phyloP scores from a whole-genome alignment of 2,329 filamentous ascomycete species.

The Fusarium sp. region DNA sequence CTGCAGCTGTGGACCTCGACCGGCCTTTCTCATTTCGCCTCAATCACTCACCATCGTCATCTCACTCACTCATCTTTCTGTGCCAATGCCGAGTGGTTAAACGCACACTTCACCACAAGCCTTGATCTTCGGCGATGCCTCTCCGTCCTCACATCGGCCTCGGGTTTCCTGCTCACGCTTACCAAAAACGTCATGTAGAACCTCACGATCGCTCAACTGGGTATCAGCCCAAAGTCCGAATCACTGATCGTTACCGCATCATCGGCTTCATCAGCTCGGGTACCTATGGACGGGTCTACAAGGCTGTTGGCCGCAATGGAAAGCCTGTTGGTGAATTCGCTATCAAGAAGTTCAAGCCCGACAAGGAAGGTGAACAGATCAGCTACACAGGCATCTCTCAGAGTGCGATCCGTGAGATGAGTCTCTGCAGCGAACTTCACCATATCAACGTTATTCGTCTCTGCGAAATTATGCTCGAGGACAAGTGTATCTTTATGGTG shows the following conservation, averaged over 20 bases:
- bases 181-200: slow-evolving; percentile 55
- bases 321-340: slow-evolving; percentile 78
- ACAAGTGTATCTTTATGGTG: slow-evolving; percentile 99
- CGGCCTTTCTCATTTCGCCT: not conserved
- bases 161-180: slow-evolving; percentile 40
- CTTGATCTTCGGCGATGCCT: slow-evolving; percentile 43
- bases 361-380: slow-evolving; percentile 94
- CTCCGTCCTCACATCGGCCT: slow-evolving; percentile 45
- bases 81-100: slow-evolving; percentile 38
- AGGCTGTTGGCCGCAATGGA: slow-evolving; percentile 74
- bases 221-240: slow-evolving; percentile 82
- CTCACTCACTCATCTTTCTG: not conserved
- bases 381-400: slow-evolving; percentile 98
- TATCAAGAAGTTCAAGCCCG: slow-evolving; percentile 99
- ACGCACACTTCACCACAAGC: not conserved
- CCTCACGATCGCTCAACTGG: slow-evolving; percentile 60
- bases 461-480: slow-evolving; percentile 94
- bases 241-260: slow-evolving; percentile 93
- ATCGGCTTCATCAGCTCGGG: slow-evolving; percentile 98
- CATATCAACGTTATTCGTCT: slow-evolving; percentile 91
- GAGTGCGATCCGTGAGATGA: slow-evolving; percentile 97
- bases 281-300: slow-evolving; percentile 98
- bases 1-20: slow-evolving; percentile 1
- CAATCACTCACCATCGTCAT: not conserved
- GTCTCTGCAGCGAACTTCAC: slow-evolving; percentile 88